These are phyloP conservation scores for Sugiyamaella floridensis DNA, from an alignment of 805 yeast genomes.

Conservation along the genomic window DNA sequence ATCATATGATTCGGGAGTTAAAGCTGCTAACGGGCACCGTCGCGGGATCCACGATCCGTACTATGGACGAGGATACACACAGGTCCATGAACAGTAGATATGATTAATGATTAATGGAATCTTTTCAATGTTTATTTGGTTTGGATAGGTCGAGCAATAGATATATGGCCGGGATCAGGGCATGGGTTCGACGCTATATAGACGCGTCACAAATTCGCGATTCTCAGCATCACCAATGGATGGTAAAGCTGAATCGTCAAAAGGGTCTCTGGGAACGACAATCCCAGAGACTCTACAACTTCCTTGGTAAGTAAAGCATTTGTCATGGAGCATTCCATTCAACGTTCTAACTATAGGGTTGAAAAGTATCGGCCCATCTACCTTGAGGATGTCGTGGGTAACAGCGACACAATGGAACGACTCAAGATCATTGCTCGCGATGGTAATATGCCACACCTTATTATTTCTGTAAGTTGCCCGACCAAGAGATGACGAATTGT, in stretches of 20 bases:
- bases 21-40: constrained; percentile 6
- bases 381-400: constrained; percentile 85
- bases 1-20: not conserved
- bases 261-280: constrained; percentile 3
- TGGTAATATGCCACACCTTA: constrained; percentile 96
- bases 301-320: constrained; percentile 13
- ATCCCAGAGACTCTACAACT: constrained; percentile 10
- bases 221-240: not conserved
- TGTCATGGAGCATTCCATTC: not conserved
- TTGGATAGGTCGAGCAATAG: not conserved
- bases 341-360: constrained; percentile 45
- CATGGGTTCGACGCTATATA: not conserved
- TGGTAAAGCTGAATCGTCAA: constrained; percentile 11
- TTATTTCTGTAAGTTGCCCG: constrained; percentile 46
- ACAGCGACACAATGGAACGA: constrained; percentile 80
- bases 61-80: constrained; percentile 6
- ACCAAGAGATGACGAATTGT: not conserved
- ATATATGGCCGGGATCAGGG: constrained; percentile 23
- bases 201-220: constrained; percentile 1
- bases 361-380: constrained; percentile 86
- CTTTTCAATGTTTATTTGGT: not conserved
- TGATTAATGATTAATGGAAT: not conserved
- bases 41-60: constrained; percentile 14
- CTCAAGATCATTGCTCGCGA: constrained; percentile 77
- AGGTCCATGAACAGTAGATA: not conserved